Evolutionary conservation across 2,329 filamentous ascomycete genomes (phyloP), one percentile per base, ranked within the genome.

Genomic region (Fusarium duplospermum): DNA sequence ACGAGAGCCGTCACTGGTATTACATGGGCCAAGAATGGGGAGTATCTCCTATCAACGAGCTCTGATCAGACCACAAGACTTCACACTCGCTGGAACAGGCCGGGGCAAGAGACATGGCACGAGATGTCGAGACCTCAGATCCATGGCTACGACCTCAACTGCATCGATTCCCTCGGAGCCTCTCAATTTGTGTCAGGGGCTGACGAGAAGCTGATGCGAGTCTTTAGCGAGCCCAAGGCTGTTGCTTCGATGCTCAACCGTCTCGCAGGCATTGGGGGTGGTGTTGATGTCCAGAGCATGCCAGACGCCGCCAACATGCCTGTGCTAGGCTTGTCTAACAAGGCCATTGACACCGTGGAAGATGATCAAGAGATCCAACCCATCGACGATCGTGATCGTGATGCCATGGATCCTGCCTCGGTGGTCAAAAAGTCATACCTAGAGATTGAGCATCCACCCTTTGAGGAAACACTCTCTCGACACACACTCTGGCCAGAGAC

Each of bases 71-170:
- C 96, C 0, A 98, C 96, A 4, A 89, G 96, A 58, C 87, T 98
- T 22, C 94, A 96, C 81, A 93, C 94, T 1, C 86, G 91, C 78
- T 98, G 96, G 96, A 89, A 88, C 69, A 86, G 86, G 20, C 67
- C 77, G 7, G 74, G 72, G 8, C 64, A 65, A 6, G 72, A 77
- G 31, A 94, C 94, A 13, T 99, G 96, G 96, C 96, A 98, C 82
- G 96, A 99, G 82, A 95, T 98, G 86, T 93, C 95, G 1, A 89
- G 96, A 59, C 96, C 96, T 5, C 96, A 99, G 81, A 99, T 99
- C 74, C 96, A 99, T 81, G 96, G 96, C 40, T 99, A 99, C 82
- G 96, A 99, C 81, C 88, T 99, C 64, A 99, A 98, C 85, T 98
- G 96, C 82, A 92, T 98, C 72, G 93, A 95, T 79, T 89, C 91